Conservation (phyloP, 192 early-diverging fungal genomes). For the Backusella australiensis region DNA sequence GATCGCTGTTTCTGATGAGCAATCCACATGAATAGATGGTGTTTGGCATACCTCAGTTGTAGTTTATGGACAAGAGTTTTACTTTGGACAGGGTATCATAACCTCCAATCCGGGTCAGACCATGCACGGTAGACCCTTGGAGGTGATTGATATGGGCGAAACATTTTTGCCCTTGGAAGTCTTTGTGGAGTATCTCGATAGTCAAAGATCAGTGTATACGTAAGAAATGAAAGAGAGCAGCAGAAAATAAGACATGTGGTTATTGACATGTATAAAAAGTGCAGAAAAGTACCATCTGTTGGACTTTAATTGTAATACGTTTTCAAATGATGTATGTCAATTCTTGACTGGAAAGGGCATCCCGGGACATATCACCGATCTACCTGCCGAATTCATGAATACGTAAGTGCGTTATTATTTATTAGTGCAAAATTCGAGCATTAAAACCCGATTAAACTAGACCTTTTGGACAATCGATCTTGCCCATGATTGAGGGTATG, state of each 20-base stretch:
- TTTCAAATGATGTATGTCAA: slow-evolving; percentile 73
- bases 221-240: not conserved
- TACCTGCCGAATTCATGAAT: slow-evolving; percentile 66
- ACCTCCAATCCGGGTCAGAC: slow-evolving; percentile 45
- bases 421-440: not conserved
- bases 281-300: slow-evolving; percentile 82
- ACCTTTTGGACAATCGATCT: slow-evolving; percentile 60
- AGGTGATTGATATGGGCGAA: slow-evolving; percentile 73
- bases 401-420: slow-evolving; percentile 35
- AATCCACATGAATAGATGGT: slow-evolving; percentile 38
- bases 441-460: slow-evolving; percentile 14
- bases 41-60: slow-evolving; percentile 80
- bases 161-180: slow-evolving; percentile 74
- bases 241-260: not conserved
- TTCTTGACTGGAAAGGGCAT: slow-evolving; percentile 78
- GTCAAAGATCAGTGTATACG: slow-evolving; percentile 50
- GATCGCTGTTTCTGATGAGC: not conserved
- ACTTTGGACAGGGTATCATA: slow-evolving; percentile 78
- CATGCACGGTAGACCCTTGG: slow-evolving; percentile 63
- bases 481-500: slow-evolving; percentile 67
- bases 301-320: slow-evolving; percentile 87
- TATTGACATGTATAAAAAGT: not conserved
- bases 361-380: slow-evolving; percentile 68
- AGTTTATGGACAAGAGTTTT: slow-evolving; percentile 73
- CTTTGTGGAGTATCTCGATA: slow-evolving; percentile 68